Evolutionary conservation across 139 green algal genomes (phyloP), one percentile per base, ranked within the genome.

Genomic region (Haematococcus sp.): DNA sequence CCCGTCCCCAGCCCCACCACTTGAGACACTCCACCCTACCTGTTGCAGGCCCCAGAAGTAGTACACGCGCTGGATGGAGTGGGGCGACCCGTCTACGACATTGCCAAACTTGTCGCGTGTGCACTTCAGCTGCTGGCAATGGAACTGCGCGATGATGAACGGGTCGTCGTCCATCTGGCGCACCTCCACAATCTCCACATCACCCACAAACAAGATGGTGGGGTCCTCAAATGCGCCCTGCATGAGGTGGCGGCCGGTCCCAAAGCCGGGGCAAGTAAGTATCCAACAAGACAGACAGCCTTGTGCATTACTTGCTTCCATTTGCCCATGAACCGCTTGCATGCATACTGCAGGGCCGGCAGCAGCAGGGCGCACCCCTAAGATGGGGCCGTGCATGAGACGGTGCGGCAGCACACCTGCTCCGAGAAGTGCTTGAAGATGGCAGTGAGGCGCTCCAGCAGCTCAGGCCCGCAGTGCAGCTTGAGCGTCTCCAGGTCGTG

Each of bases 21-120:
- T 7, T 49, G 7, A 7, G 11, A 49, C 40, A 49, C 7, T n/a
- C 13, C 61, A 13, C 61, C n/a, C n/a, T n/a, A 68, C 61, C 68
- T 73, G 43, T 80, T 92, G 84, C 75, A 96, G 76, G 11, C 89
- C 91, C 91, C 91, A 95, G 71, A 88, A 91, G 77, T 95, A 95
- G 63, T 81, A 90, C 70, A 90, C 84, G 0, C 72, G 56, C 56
- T 95, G 90, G 58, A 97, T 92, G 67, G 86, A 85, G 63, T 95
- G 85, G 20, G 90, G 81, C 35, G 63, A 67, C 22, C 93, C 94
- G 19, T 98, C 94, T 32, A 95, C 81, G 17, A 98, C 90, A 75
- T 97, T 98, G 63, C 93, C 94, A 76, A 94, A 92, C 74, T 88
- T 89, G 83, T 97, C 93, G n/a, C 90, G 88, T 16, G 84, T 86